These are phyloP conservation scores for Solanum okadae DNA, from an alignment of 257 asterid species.

Conservation along the genomic window DNA sequence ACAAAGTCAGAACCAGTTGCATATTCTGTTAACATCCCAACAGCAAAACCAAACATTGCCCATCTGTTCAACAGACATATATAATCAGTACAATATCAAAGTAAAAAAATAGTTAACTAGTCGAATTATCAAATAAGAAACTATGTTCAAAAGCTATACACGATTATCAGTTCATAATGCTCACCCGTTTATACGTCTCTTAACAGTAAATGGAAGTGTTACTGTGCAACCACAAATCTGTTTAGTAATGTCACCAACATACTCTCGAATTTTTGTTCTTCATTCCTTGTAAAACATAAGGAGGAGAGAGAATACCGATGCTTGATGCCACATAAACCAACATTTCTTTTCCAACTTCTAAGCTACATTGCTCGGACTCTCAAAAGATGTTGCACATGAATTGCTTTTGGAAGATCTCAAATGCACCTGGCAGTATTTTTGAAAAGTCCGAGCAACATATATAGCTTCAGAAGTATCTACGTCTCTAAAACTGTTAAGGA, in stretches of 20 bases:
- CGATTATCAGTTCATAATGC: not conserved
- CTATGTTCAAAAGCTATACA: not conserved
- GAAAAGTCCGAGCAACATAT: not conserved
- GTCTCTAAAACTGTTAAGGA: not conserved
- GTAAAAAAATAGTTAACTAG: too few species aligned
- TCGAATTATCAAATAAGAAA: not conserved
- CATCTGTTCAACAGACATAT: slow-evolving; percentile 50
- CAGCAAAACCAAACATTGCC: slow-evolving; percentile 99
- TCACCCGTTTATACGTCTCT: not conserved
- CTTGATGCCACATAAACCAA: not conserved
- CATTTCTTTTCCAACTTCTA: not conserved
- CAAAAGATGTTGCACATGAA: not conserved
- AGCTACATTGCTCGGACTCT: not conserved
- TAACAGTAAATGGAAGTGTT: not conserved
- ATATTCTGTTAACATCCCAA: slow-evolving; percentile 88
- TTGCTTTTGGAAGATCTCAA: not conserved
- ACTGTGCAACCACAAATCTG: not conserved
- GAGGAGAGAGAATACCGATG: not conserved
- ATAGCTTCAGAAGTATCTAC: not conserved
- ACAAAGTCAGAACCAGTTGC: slow-evolving; percentile 98
- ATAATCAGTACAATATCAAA: not conserved
- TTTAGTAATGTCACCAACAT: not conserved
- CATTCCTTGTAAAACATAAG: not conserved
- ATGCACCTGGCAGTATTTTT: too few species aligned
- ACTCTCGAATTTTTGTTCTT: not conserved